phyloP scores from a whole-genome alignment of 306 rosid genomes.

The Trifolium dubium region DNA sequence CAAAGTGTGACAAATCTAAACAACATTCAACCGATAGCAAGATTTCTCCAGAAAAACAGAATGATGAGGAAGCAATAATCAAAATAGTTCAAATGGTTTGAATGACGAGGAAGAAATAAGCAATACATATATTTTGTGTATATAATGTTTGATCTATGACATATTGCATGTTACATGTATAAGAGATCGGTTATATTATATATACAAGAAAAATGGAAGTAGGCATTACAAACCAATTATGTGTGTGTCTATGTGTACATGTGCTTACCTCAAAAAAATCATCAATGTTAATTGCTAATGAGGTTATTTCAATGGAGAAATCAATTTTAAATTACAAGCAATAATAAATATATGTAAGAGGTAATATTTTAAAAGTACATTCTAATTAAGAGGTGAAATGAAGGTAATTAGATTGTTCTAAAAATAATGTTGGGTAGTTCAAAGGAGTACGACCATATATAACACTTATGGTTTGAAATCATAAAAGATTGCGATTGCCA shows the following conservation, averaged over 20 bases:
- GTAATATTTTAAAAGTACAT: too few relatives aligned
- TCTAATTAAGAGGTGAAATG: too few relatives aligned
- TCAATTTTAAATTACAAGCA: too few relatives aligned
- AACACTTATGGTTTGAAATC: too few relatives aligned
- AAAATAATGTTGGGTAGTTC: too few relatives aligned
- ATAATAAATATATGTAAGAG: too few relatives aligned
- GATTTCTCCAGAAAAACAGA: neutral
- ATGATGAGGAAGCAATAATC: neutral
- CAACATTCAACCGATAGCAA: neutral
- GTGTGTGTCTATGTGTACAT: neutral
- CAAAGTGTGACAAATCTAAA: neutral
- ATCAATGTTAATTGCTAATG: neutral
- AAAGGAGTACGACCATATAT: too few relatives aligned
- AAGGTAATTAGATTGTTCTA: too few relatives aligned
- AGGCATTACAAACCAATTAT: neutral
- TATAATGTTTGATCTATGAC: slow-evolving; percentile 10
- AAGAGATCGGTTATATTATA: slow-evolving; percentile 22
- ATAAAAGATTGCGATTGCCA: too few relatives aligned
- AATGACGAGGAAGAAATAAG: neutral
- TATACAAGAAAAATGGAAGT: slow-evolving; percentile 5
- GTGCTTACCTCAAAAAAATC: neutral
- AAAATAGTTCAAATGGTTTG: slow-evolving; percentile 16
- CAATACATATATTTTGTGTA: neutral
- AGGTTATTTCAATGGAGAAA: too few relatives aligned
- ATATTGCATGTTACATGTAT: slow-evolving; percentile 25